phyloP scores from a whole-genome alignment of 129 eudicot genomes.

The Deinandra increscens region DNA sequence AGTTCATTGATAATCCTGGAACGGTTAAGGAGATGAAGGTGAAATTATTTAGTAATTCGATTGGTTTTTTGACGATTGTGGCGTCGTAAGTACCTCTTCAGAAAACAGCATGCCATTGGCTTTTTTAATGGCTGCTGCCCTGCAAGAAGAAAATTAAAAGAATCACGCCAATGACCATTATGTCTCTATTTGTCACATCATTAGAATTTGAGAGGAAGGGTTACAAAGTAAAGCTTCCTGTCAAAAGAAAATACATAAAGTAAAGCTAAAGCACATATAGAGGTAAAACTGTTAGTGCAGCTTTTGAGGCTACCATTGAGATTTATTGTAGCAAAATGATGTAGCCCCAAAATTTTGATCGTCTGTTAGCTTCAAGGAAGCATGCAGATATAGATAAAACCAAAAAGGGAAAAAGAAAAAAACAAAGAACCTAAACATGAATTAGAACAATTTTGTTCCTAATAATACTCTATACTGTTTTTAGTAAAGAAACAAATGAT shows the following conservation, averaged over 20 bases:
- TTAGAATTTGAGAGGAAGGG: conserved; percentile 10
- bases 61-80: conserved; percentile 50
- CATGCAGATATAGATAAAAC: not conserved
- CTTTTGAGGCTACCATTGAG: not conserved
- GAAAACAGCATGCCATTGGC: conserved; percentile 78
- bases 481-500: too few relatives aligned
- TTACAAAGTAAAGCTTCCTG: conserved; percentile 74
- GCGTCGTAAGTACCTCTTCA: conserved; percentile 83
- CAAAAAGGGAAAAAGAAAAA: not conserved
- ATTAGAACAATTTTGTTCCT: too few relatives aligned
- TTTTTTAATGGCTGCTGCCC: conserved; percentile 91
- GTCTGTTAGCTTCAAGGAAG: not conserved
- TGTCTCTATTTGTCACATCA: not conserved
- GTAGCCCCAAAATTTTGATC: not conserved
- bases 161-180: conserved; percentile 16
- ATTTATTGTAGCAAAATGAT: not conserved
- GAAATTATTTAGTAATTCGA: conserved; percentile 42
- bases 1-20: conserved; percentile 44
- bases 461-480: too few relatives aligned
- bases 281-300: not conserved
- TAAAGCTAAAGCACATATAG: not conserved
- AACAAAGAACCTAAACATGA: not conserved
- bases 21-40: conserved; percentile 42
- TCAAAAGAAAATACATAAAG: conserved; percentile 10
- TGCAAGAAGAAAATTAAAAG: conserved; percentile 30